Evolutionary conservation across 1,284 basidiomycete genomes (phyloP), one percentile per base, ranked within the genome.

Genomic region (Moesziomyces aphidis): DNA sequence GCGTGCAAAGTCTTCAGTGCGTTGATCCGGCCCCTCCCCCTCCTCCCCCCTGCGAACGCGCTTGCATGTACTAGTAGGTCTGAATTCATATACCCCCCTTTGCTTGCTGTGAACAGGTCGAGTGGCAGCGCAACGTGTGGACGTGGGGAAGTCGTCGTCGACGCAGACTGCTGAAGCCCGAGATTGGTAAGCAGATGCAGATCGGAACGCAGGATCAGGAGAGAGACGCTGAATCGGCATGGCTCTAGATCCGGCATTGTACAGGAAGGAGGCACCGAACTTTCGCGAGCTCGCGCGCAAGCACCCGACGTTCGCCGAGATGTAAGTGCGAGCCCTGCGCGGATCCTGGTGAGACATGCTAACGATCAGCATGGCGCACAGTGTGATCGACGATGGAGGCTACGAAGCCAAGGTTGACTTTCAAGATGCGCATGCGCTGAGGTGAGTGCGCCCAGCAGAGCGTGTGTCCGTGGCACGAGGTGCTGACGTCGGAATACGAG

Each of bases 391-490:
- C 24, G 52, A 65, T 9, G 61, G 71, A 6, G 71, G 71, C 11
- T 66, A 57, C 48, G 71, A 73, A 34, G 72, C 66, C 39, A 70
- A 70, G 47, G 17, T 74, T 19, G 72, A 74, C 24, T 74, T 74
- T 44, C 72, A 69, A 21, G 56, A 70, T 52, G 53, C 72, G 2
- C 23, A 43, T 7, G 66, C 72, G 3, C 66, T 74, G 5, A 52
- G 65, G 56, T 66, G 46, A 22, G 60, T 55, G 4, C 13, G 7
- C 10, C 42, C 15, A 1, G 42, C 9, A 8, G 1, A 9, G 7
- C 19, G 15, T 44, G 17, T 28, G 11, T 23, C 42, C 24, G 7
- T 4, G 24, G 7, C 4, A n/a, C 11, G 13, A 39, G 50, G 19
- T 31, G 53, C 19, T 55, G 23, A 26, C 19, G 10, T 43, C 19